Percentiles rank a stretch among this genome's conserved stretches.
Evolutionary conservation across 1,139 yeast genomes (phyloP).

Genomic region (Yamadazyma oceani): DNA sequence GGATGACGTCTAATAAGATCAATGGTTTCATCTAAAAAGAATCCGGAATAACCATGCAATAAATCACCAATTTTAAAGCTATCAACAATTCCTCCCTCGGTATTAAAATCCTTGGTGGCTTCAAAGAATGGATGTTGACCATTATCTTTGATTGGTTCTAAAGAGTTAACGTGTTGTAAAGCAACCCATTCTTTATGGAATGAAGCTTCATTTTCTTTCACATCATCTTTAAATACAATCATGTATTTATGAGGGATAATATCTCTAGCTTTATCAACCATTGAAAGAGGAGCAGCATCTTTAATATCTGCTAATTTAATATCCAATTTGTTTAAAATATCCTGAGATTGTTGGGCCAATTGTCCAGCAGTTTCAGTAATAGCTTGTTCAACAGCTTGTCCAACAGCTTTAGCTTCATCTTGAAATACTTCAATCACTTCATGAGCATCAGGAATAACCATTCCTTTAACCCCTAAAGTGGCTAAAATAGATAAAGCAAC

Average conservation of each 20-base stretch:
- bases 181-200: conserved; percentile 68
- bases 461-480: conserved; percentile 60
- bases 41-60: conserved; percentile 36
- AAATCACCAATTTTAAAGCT: conserved; percentile 27
- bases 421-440: conserved; percentile 42
- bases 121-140: conserved; percentile 35
- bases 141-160: conserved; percentile 20
- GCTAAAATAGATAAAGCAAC: conserved; percentile 55
- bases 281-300: conserved; percentile 17
- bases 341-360: conserved; percentile 8
- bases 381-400: background rate
- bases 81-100: conserved; percentile 61
- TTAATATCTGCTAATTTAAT: conserved; percentile 12
- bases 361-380: conserved; percentile 4
- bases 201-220: conserved; percentile 29
- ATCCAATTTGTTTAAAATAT: conserved; percentile 12
- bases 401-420: conserved; percentile 7
- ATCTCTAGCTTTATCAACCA: conserved; percentile 14
- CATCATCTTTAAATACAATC: conserved; percentile 34
- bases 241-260: conserved; percentile 53
- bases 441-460: conserved; percentile 59
- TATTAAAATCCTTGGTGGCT: conserved; percentile 29
- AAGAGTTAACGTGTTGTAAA: conserved; percentile 38
- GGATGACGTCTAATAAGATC: conserved; percentile 27
- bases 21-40: conserved; percentile 29